Conservation (phyloP, 345 rosid genomes). For the Boechera divaricarpa region DNA sequence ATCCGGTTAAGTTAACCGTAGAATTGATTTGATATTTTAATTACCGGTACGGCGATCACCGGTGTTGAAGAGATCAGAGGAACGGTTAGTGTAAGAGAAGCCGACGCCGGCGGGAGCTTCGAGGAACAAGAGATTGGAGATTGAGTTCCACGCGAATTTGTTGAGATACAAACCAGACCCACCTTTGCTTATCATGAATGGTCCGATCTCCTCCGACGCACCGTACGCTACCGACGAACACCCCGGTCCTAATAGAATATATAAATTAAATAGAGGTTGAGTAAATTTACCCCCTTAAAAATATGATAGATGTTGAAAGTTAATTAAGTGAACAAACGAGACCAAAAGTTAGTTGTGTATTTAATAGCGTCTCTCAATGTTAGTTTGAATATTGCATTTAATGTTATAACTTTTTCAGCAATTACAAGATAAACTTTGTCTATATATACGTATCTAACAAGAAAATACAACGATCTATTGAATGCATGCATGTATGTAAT, state of each 20-base stretch:
- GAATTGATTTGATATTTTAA: neutral
- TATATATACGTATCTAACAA: neutral
- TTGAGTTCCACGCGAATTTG: conserved; percentile 90
- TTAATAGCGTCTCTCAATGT: conserved; percentile 25
- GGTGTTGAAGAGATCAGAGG: conserved; percentile 78
- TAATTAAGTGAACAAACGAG: conserved; percentile 5
- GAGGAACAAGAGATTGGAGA: conserved; percentile 87
- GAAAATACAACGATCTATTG: neutral
- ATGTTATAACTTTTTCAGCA: conserved; percentile 29
- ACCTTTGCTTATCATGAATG: conserved; percentile 82
- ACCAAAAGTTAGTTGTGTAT: conserved; percentile 45
- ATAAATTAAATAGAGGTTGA: neutral
- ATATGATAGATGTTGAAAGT: conserved; percentile 28
- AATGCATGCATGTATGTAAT: conserved; percentile 34
- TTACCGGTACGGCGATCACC: conserved; percentile 90
- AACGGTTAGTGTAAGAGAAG: conserved; percentile 89
- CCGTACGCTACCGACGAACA: conserved; percentile 99
- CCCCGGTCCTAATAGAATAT: conserved; percentile 70
- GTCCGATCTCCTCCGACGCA: conserved; percentile 98
- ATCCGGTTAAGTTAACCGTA: neutral
- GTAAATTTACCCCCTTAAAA: neutral
- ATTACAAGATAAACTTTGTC: neutral
- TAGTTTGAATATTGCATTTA: conserved; percentile 39
- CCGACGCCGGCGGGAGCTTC: conserved; percentile 99
- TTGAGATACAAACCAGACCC: conserved; percentile 80